Percentiles rank a stretch among this genome's conserved stretches.
Evolutionary conservation across 1,139 yeast species (phyloP).

Genomic region (Kurtzmaniella quercitrusa): DNA sequence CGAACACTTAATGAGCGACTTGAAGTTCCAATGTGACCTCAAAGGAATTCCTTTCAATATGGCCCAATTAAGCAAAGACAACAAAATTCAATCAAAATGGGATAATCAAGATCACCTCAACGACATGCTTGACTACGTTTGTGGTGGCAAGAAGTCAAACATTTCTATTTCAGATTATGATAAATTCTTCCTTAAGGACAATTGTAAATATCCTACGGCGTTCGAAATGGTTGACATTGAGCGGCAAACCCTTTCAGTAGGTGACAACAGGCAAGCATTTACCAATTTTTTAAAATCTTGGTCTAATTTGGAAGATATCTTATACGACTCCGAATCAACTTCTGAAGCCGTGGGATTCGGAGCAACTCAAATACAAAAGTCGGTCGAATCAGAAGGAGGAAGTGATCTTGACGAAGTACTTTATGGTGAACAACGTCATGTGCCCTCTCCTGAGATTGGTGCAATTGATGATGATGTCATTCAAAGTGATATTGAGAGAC

Average conservation of each 20-base stretch:
- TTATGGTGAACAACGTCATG: neutral
- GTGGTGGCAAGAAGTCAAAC: constrained; percentile 20
- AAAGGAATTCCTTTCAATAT: constrained; percentile 27
- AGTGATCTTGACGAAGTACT: neutral
- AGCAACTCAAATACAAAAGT: neutral
- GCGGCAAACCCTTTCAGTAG: constrained; percentile 3
- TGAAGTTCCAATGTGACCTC: constrained; percentile 47
- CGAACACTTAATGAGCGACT: constrained; percentile 58
- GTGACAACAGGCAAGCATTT: neutral
- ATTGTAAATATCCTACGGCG: constrained; percentile 22
- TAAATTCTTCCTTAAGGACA: constrained; percentile 12
- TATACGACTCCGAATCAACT: neutral
- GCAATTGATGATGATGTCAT: neutral
- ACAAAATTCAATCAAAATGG: constrained; percentile 21
- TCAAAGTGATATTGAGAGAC: neutral
- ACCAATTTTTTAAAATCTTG: neutral
- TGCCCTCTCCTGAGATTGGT: neutral
- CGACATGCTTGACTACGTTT: constrained; percentile 28
- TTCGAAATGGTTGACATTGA: constrained; percentile 26
- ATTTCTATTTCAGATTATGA: constrained; percentile 1
- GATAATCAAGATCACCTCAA: constrained; percentile 28
- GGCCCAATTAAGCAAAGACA: constrained; percentile 1
- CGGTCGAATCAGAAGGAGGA: neutral
- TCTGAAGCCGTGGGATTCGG: neutral
- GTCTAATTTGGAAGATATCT: neutral